These are phyloP conservation scores for Tremellales sp. DNA, from an alignment of 1,284 basidiomycete species.

Conservation along the genomic window DNA sequence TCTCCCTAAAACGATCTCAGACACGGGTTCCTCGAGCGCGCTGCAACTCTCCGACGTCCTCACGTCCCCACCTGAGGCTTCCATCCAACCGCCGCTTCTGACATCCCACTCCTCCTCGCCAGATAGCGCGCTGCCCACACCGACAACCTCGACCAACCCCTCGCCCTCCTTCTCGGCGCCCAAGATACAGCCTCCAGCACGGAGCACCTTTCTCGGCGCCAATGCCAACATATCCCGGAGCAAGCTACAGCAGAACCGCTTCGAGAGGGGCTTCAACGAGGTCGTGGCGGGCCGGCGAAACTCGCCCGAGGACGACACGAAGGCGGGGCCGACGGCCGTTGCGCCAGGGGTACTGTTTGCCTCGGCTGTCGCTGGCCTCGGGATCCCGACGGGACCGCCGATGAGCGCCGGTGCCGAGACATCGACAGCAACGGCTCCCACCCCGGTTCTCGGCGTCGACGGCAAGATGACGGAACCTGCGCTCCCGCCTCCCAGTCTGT, in stretches of 20 bases:
- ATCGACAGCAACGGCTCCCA: slow-evolving; percentile 4
- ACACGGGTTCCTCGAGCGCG: slow-evolving; percentile 19
- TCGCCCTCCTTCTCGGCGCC: slow-evolving; percentile 34
- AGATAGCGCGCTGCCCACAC: slow-evolving; percentile 29
- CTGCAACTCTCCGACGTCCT: slow-evolving; percentile 45
- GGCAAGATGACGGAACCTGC: slow-evolving; percentile 25
- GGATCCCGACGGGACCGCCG: slow-evolving; percentile 28
- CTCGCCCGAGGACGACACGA: slow-evolving; percentile 33
- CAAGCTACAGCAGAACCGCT: slow-evolving; percentile 27
- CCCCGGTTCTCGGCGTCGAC: slow-evolving; percentile 9
- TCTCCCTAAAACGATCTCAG: no score
- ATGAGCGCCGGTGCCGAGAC: neutral
- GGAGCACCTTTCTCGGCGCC: slow-evolving; percentile 30
- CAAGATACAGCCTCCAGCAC: slow-evolving; percentile 35
- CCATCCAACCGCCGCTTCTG: slow-evolving; percentile 1
- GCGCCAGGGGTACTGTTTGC: slow-evolving; percentile 44
- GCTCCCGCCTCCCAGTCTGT: slow-evolving; percentile 42
- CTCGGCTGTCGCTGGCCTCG: slow-evolving; percentile 31
- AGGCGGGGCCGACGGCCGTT: slow-evolving; percentile 33
- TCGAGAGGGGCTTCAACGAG: slow-evolving; percentile 46
- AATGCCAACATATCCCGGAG: slow-evolving; percentile 10
- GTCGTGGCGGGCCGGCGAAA: slow-evolving; percentile 41
- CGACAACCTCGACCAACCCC: slow-evolving; percentile 30
- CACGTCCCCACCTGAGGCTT: slow-evolving; percentile 34
- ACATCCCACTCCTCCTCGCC: slow-evolving; percentile 30